Conservation (phyloP, 2,329 filamentous ascomycete genomes). For the Exophiala dermatitidis region DNA sequence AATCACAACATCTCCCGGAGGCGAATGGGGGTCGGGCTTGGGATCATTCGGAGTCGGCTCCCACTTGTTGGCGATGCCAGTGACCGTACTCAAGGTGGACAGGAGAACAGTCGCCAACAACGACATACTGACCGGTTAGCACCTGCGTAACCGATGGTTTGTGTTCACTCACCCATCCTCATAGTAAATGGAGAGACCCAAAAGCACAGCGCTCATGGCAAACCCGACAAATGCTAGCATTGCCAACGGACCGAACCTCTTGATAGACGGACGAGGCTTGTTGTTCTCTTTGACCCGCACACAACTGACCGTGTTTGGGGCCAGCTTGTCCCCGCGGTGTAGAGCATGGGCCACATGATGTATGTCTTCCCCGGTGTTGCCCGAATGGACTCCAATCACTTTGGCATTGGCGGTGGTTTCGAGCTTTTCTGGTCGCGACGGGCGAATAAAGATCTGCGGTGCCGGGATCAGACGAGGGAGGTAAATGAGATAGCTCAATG, state of each 20-base stretch:
- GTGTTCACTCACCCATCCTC: conserved; percentile 34
- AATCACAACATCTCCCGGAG: conserved; percentile 43
- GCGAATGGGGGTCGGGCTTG: conserved; percentile 30
- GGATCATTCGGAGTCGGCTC: conserved; percentile 38
- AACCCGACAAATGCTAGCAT: conserved; percentile 42
- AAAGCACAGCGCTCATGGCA: conserved; percentile 37
- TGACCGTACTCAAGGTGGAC: conserved; percentile 44
- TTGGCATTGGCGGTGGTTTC: conserved; percentile 34
- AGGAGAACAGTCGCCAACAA: conserved; percentile 43
- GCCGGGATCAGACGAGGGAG: conserved; percentile 46
- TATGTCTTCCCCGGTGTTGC: conserved; percentile 41
- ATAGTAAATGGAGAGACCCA: conserved; percentile 40
- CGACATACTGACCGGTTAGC: conserved; percentile 37
- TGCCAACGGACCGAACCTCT: conserved; percentile 41
- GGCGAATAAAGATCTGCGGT: conserved; percentile 44
- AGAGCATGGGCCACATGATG: conserved; percentile 44
- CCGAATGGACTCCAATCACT: conserved; percentile 43
- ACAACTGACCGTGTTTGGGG: conserved; percentile 36
- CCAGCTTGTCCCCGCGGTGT: conserved; percentile 31
- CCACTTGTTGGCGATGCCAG: conserved; percentile 47
- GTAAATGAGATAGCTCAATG: conserved; percentile 44
- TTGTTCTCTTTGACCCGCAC: conserved; percentile 34
- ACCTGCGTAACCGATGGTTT: neutral
- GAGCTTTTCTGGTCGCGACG: conserved; percentile 39
- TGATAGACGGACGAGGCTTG: conserved; percentile 36